Base-by-base conservation (phyloP, 257 asterid species). In the Handroanthus guayacan region DNA sequence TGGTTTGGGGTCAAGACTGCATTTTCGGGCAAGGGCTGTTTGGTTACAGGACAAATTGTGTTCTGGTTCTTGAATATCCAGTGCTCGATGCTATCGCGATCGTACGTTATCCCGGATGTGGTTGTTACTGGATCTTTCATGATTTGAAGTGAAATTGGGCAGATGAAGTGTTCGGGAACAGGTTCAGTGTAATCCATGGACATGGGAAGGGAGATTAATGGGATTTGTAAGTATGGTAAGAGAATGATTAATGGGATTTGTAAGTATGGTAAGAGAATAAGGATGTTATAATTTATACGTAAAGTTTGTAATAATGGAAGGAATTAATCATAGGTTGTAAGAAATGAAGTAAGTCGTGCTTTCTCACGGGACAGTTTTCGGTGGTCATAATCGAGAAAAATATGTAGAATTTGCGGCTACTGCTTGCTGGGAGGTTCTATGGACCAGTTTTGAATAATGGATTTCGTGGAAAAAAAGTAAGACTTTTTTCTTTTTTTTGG, bases 121-220 rank as follows among this genome's bases (percentile, higher is more conserved):
- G 86, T 75, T 0, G 93, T 91, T 1, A 91, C 93, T 0, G 95
- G 97, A 68, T 89, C 95, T 71, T 84, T 85, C 95, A 89, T 91
- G 68, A 86, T 85, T 5, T 91, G 87, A 2, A 91, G 84, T 0
- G 97, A 86, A 74, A 89, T 87, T 0, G 93, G 93, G 38, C 97
- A 91, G 45, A 88, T 69, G 77, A 91, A 91, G 62, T 81, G 79
- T 41, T 88, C 84, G 0, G 96, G 97, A n/a, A 87, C 68, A n/a
- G n/a, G n/a, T 78, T 89, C 90, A 12, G 62, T 39, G 56, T 69
- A 57, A 13, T 75, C 89, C 91, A 82, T 83, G 18, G n/a, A n/a
- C n/a, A n/a, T n/a, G n/a, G n/a, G n/a, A n/a, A n/a, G n/a, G 5
- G 44, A 39, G 44, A 39, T 39, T 39, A 39, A 39, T 39, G n/a